Percentiles rank a stretch among this genome's conserved stretches.
phyloP scores from a whole-genome alignment of 2,329 filamentous ascomycete genomes.

The Gnomoniopsis sp. region DNA sequence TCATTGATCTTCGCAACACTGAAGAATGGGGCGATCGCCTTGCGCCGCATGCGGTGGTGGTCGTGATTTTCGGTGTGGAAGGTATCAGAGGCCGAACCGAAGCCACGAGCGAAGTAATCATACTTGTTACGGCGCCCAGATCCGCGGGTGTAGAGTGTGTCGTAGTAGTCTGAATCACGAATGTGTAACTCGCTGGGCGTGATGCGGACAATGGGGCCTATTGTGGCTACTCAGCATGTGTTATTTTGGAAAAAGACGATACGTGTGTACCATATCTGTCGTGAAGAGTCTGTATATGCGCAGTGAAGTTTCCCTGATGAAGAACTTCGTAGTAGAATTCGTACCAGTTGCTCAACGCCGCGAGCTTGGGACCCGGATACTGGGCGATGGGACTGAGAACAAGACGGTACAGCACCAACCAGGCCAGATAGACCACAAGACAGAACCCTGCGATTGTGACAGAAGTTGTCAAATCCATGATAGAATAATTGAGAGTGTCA shows the following conservation, averaged over 20 bases:
- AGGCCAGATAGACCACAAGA: neutral
- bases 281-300: neutral
- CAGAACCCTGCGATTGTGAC: neutral
- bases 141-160: neutral
- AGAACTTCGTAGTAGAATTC: neutral
- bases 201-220: neutral
- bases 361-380: neutral
- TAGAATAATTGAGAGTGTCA: neutral
- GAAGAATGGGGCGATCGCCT: neutral
- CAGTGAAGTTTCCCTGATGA: neutral
- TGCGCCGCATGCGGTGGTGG: neutral
- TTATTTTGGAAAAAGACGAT: no score
- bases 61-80: neutral
- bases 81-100: neutral
- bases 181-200: neutral
- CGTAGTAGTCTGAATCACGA: neutral
- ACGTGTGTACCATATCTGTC: neutral
- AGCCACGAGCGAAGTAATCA: neutral
- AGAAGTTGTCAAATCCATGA: neutral
- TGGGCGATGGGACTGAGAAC: neutral
- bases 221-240: neutral
- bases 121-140: neutral
- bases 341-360: neutral
- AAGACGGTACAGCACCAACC: neutral
- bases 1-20: neutral